These are phyloP conservation scores for Cytospora piceicola DNA, from an alignment of 2,329 filamentous ascomycete species.

Conservation along the genomic window DNA sequence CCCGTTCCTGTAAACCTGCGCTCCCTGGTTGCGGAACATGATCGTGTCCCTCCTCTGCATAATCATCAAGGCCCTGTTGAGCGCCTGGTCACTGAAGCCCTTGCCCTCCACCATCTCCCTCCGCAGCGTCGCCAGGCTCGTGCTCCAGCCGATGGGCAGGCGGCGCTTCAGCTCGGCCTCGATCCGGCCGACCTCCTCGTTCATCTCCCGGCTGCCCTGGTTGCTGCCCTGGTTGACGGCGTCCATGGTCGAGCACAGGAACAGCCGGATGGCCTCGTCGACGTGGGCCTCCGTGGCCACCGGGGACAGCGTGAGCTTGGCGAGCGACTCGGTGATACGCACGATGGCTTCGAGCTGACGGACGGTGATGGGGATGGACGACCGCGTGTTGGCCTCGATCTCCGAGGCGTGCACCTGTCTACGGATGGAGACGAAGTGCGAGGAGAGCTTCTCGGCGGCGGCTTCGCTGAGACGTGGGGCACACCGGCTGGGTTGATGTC, in stretches of 20 bases:
- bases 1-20: constrained; percentile 74
- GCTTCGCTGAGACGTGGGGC: constrained; percentile 88
- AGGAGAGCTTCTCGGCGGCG: constrained; percentile 93
- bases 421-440: constrained; percentile 95
- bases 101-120: constrained; percentile 91
- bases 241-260: constrained; percentile 97
- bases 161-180: constrained; percentile 87
- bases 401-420: constrained; percentile 92
- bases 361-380: constrained; percentile 95
- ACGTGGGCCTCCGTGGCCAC: constrained; percentile 90
- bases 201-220: constrained; percentile 82
- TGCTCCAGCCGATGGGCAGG: constrained; percentile 94
- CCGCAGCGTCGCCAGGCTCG: constrained; percentile 81
- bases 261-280: constrained; percentile 94
- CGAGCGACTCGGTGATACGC: constrained; percentile 93
- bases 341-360: constrained; percentile 97
- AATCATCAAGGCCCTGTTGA: constrained; percentile 84
- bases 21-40: constrained; percentile 76
- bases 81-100: constrained; percentile 83
- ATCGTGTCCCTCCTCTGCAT: constrained; percentile 87
- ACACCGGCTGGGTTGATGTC: constrained; percentile 67
- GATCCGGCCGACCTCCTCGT: constrained; percentile 84
- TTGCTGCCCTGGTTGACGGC: constrained; percentile 89
- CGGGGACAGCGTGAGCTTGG: constrained; percentile 84
- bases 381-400: constrained; percentile 84